A percentile compares a stretch with the other conserved stretches of the same genome.
Evolutionary conservation across 2,329 filamentous ascomycete species (phyloP).

Genomic region (Fusarium sp.): DNA sequence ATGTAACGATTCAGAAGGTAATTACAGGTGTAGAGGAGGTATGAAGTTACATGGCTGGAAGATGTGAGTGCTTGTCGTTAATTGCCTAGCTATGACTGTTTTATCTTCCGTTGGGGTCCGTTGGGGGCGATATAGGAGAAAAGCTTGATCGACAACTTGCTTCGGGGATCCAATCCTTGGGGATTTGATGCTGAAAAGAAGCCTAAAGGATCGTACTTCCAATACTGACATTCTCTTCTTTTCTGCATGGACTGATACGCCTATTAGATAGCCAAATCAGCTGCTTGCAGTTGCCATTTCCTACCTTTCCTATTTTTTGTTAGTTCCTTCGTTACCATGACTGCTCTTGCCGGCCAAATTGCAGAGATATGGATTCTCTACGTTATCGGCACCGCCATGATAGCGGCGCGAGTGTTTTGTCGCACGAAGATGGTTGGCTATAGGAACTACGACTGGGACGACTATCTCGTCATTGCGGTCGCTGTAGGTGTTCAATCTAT

Average conservation of each 20-base stretch:
- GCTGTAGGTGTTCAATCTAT: neutral
- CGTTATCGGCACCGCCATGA: constrained; percentile 46
- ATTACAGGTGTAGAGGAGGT: neutral
- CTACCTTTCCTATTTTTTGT: neutral
- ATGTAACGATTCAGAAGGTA: neutral
- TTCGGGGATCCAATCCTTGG: neutral
- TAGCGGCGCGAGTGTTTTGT: constrained; percentile 47
- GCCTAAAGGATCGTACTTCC: neutral
- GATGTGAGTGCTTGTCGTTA: neutral
- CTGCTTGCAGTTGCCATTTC: neutral
- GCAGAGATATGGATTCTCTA: constrained; percentile 54
- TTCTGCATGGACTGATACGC: neutral
- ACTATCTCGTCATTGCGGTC: constrained; percentile 44
- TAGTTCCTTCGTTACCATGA: neutral
- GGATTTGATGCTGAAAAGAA: neutral
- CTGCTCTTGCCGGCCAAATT: constrained; percentile 17
- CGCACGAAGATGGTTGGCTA: constrained; percentile 49
- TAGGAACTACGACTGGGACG: constrained; percentile 48
- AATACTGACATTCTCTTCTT: neutral
- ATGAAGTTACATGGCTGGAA: neutral
- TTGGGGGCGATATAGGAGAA: neutral
- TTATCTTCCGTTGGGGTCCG: neutral
- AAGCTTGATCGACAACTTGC: neutral
- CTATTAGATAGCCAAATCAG: neutral
- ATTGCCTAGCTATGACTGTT: neutral